Conservation (phyloP, 306 rosid species). For the Citrullus amarus region DNA sequence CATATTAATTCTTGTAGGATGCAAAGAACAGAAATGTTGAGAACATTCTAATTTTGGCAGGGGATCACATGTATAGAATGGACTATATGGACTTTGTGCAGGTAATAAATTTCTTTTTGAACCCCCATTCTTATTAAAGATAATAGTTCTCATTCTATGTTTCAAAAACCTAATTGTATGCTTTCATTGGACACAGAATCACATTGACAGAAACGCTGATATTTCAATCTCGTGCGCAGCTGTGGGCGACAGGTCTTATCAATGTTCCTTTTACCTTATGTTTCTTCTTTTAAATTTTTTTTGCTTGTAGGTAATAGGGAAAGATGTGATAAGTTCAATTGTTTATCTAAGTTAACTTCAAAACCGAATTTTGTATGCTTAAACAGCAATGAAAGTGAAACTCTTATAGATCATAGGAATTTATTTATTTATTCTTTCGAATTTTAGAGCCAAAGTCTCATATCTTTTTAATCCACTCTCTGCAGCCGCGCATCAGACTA, state of each 20-base stretch:
- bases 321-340: not conserved
- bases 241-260: slow-evolving; percentile 55
- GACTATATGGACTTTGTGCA: slow-evolving; percentile 86
- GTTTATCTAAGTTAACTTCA: not conserved
- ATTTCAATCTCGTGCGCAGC: slow-evolving; percentile 69
- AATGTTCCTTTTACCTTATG: slow-evolving; percentile 10
- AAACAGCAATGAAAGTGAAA: not conserved
- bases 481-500: slow-evolving; percentile 82
- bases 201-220: slow-evolving; percentile 62
- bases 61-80: slow-evolving; percentile 95
- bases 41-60: slow-evolving; percentile 68
- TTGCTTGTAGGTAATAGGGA: not conserved
- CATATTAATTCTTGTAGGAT: slow-evolving; percentile 39
- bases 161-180: slow-evolving; percentile 7
- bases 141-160: not conserved
- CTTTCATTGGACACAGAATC: slow-evolving; percentile 49
- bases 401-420: not conserved
- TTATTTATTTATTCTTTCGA: not conserved
- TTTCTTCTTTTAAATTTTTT: not conserved
- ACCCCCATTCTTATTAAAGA: not conserved
- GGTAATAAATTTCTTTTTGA: slow-evolving; percentile 26
- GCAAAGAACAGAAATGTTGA: slow-evolving; percentile 68
- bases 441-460: not conserved
- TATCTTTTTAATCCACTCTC: not conserved
- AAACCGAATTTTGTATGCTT: not conserved